These are phyloP conservation scores for Penicillium sp. DNA, from an alignment of 2,329 filamentous ascomycete genomes.

Conservation along the genomic window DNA sequence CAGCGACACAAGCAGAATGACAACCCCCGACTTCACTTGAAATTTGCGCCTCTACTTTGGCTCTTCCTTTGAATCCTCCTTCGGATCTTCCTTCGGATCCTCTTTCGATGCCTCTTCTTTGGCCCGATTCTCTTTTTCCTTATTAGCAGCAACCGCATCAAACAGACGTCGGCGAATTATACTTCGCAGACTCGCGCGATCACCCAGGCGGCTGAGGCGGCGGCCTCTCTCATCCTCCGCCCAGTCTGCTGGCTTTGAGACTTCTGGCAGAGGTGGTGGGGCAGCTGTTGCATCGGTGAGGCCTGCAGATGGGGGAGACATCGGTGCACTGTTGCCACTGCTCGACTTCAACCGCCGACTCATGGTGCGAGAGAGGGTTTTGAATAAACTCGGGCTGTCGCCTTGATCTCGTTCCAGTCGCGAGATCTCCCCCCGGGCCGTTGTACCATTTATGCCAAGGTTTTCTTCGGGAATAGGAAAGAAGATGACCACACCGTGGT, in stretches of 20 bases:
- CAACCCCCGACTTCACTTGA: too few relatives aligned
- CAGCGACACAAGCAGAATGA: too few relatives aligned
- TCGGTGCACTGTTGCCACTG: conserved; percentile 24
- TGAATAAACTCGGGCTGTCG: conserved; percentile 39
- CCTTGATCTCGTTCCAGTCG: conserved; percentile 47
- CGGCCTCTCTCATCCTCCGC: conserved; percentile 12
- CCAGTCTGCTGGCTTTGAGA: too few relatives aligned
- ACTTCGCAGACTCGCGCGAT: conserved; percentile 12
- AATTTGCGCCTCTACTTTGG: too few relatives aligned
- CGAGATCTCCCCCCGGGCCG: conserved; percentile 62
- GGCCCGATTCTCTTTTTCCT: conserved; percentile 1
- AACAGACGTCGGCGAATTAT: conserved; percentile 11
- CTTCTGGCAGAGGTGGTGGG: not conserved
- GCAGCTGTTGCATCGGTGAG: not conserved
- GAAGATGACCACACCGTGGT: conserved; percentile 69
- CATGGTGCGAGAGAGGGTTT: conserved; percentile 35
- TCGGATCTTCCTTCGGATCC: not conserved
- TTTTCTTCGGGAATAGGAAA: conserved; percentile 64
- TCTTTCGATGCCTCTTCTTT: not conserved
- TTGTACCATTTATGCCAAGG: conserved; percentile 64
- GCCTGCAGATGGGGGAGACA: conserved; percentile 5
- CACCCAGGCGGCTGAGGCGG: conserved; percentile 4
- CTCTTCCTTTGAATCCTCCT: not conserved
- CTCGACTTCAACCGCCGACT: conserved; percentile 34
- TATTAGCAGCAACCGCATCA: not conserved